phyloP scores from a whole-genome alignment of 1,284 basidiomycete species.

The Schizophyllum amplum region DNA sequence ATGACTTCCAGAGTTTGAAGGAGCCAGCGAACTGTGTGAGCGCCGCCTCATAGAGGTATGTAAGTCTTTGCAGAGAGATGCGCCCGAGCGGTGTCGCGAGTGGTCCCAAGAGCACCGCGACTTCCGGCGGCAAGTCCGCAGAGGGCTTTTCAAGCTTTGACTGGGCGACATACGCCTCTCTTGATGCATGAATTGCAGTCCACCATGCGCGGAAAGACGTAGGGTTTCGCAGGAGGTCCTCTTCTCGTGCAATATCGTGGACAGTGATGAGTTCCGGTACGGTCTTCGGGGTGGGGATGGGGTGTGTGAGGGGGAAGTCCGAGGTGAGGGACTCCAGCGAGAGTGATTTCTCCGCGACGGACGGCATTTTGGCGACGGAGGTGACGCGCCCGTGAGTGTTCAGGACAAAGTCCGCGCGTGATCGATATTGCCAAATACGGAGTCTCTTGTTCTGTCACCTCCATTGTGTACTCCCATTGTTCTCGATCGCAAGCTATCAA shows the following conservation, averaged over 20 bases:
- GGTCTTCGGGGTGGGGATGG: constrained; percentile 75
- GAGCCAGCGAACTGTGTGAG: constrained; percentile 82
- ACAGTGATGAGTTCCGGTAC: constrained; percentile 71
- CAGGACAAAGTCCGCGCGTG: neutral
- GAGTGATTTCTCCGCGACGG: constrained; percentile 34
- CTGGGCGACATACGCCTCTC: constrained; percentile 53
- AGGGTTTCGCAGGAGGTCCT: constrained; percentile 93
- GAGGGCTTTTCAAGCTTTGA: constrained; percentile 44
- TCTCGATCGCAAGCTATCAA: neutral
- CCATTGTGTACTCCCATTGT: constrained; percentile 11
- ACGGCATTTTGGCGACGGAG: constrained; percentile 38
- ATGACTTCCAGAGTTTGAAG: constrained; percentile 95
- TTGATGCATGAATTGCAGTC: constrained; percentile 74
- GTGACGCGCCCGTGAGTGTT: neutral
- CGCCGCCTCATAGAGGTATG: constrained; percentile 90
- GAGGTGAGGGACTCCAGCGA: constrained; percentile 46
- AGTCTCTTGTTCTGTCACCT: neutral
- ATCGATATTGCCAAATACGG: neutral
- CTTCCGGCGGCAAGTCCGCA: constrained; percentile 32
- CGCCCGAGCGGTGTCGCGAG: constrained; percentile 69
- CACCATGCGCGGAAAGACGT: constrained; percentile 90
- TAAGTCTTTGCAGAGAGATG: constrained; percentile 73
- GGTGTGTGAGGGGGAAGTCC: constrained; percentile 74
- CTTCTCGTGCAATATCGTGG: constrained; percentile 82
- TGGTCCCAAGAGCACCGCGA: constrained; percentile 54